These are phyloP conservation scores for Fraxinus greggii DNA, from an alignment of 305 asterid species.

Conservation along the genomic window DNA sequence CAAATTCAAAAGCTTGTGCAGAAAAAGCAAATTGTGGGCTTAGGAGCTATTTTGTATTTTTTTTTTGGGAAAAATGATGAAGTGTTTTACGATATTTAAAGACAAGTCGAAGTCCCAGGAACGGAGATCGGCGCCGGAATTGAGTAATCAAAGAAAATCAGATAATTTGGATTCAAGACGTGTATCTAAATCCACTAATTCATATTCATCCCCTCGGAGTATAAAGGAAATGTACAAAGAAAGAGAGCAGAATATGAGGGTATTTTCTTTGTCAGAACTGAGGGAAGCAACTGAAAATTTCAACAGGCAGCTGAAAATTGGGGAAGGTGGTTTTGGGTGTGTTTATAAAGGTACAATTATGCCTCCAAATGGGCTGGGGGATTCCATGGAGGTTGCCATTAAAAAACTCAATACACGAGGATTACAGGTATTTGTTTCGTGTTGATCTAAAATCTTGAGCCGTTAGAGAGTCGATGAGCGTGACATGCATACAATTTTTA, in stretches of 20 bases:
- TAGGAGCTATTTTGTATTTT: background rate
- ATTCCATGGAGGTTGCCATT: constrained; percentile 62
- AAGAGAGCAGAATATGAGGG: constrained; percentile 47
- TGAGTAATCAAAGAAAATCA: constrained; percentile 25
- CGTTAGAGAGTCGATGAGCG: too few relatives aligned
- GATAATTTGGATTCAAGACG: constrained; percentile 25
- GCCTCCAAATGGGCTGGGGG: constrained; percentile 35
- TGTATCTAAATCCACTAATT: constrained; percentile 51
- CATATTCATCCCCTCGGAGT: constrained; percentile 44
- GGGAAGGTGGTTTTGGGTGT: constrained; percentile 89
- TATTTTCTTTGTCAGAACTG: constrained; percentile 59
- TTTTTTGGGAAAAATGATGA: constrained; percentile 42
- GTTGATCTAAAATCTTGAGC: too few relatives aligned
- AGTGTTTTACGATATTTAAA: constrained; percentile 48
- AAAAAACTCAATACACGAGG: constrained; percentile 72
- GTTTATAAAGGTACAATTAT: constrained; percentile 72
- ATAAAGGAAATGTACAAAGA: constrained; percentile 73
- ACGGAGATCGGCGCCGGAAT: constrained; percentile 53
- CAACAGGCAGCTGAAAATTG: constrained; percentile 59
- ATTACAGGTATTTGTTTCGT: constrained; percentile 49
- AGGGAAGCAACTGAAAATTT: constrained; percentile 64
- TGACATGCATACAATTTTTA: too few relatives aligned
- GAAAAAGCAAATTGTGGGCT: background rate
- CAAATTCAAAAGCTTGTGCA: background rate
- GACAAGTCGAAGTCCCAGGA: constrained; percentile 29